Percentiles rank a stretch among this genome's conserved stretches.
Conservation (phyloP, 2,329 filamentous ascomycete genomes). For the Clarireedia hainanense region DNA sequence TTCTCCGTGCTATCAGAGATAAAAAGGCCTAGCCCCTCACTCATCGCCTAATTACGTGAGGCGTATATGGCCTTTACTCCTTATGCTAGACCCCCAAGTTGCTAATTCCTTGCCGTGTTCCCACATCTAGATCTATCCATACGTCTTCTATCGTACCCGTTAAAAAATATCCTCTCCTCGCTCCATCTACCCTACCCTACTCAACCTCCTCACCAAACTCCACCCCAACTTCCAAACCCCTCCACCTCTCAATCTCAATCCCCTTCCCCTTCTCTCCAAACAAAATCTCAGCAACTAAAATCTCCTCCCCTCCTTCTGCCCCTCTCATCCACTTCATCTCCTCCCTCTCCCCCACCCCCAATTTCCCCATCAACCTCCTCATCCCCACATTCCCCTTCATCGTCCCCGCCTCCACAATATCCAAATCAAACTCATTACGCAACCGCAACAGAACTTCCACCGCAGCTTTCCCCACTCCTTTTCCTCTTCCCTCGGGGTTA, state of each 20-base stretch:
- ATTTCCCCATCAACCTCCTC: conserved; percentile 12
- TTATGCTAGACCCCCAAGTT: no score
- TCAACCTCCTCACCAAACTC: not conserved
- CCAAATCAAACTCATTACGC: conserved; percentile 13
- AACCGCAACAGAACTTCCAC: conserved; percentile 10
- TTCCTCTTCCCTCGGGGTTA: not conserved
- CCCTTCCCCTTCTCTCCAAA: not conserved
- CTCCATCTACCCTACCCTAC: no score
- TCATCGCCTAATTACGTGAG: no score
- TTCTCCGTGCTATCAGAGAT: no score
- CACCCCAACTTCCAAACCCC: not conserved
- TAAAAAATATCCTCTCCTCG: no score
- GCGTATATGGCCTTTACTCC: no score
- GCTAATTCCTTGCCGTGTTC: no score
- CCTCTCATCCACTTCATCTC: conserved; percentile 5
- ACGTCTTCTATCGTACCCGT: no score
- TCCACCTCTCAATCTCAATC: not conserved
- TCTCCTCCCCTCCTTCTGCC: not conserved
- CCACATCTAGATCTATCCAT: no score
- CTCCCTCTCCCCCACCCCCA: conserved; percentile 12
- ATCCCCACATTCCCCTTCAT: conserved; percentile 14
- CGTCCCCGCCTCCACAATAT: conserved; percentile 10
- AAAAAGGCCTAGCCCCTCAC: no score
- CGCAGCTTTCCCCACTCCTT: not conserved
- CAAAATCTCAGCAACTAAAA: not conserved